Conservation (phyloP, 257 asterid genomes). For the Forsythia viridissima region DNA sequence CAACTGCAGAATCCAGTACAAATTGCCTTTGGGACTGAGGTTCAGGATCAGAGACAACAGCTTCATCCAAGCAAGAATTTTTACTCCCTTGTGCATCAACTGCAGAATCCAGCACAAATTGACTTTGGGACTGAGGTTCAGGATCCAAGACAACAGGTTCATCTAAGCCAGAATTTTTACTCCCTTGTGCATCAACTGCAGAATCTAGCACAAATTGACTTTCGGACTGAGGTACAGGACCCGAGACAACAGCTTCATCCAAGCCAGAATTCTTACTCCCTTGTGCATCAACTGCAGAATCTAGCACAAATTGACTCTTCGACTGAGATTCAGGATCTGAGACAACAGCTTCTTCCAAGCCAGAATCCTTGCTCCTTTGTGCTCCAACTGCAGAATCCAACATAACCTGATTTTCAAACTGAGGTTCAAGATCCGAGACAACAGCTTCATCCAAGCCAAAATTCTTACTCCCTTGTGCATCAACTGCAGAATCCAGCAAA, state of each 20-base stretch:
- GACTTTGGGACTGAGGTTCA: neutral
- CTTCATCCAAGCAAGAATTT: neutral
- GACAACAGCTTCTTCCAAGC: neutral
- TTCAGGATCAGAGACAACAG: neutral
- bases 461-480: constrained; percentile 14
- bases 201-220: constrained; percentile 13
- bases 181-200: constrained; percentile 21
- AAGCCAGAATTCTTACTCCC: constrained; percentile 3
- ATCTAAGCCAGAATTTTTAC: constrained; percentile 10
- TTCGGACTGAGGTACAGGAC: constrained; percentile 1
- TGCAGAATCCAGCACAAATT: neutral
- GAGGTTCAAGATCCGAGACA: neutral
- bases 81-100: neutral
- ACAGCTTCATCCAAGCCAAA: neutral
- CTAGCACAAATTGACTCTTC: neutral
- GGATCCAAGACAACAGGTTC: neutral
- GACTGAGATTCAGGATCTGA: constrained; percentile 22
- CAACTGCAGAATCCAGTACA: neutral
- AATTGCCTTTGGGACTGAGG: neutral
- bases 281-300: constrained; percentile 9
- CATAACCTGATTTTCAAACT: constrained; percentile 8
- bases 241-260: constrained; percentile 8
- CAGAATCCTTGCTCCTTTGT: neutral
- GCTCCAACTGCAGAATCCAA: constrained; percentile 16
- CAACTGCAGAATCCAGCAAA: constrained; percentile 1